Percentiles rank a stretch among this genome's conserved stretches.
Conservation (phyloP, 352 stramenopile genomes). For the Phytophthora uliginosa region DNA sequence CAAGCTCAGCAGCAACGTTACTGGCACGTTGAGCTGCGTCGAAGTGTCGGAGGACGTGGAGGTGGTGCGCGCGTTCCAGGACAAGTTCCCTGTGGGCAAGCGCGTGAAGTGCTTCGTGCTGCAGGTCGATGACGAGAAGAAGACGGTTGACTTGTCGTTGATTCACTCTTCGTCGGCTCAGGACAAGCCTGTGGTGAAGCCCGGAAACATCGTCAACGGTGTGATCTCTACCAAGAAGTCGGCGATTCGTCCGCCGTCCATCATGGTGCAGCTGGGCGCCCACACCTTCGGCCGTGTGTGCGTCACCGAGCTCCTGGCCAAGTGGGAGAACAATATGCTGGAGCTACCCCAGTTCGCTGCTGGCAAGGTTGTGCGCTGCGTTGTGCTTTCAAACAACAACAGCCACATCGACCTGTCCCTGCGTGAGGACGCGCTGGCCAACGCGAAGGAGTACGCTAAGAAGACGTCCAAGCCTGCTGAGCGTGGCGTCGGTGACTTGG, state of each 20-base stretch:
- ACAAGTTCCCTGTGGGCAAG: constrained; percentile 84
- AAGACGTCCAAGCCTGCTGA: constrained; percentile 39
- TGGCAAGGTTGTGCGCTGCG: constrained; percentile 77
- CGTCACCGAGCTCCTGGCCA: constrained; percentile 76
- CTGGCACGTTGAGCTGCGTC: constrained; percentile 66
- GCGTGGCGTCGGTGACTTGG: constrained; percentile 83
- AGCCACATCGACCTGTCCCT: constrained; percentile 84
- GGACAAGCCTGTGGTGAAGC: constrained; percentile 46
- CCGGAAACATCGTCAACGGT: constrained; percentile 72
- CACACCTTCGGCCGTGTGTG: constrained; percentile 87
- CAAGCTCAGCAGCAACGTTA: constrained; percentile 80
- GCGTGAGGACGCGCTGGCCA: constrained; percentile 63
- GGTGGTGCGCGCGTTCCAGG: constrained; percentile 65
- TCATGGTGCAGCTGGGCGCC: constrained; percentile 88
- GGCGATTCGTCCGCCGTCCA: constrained; percentile 75
- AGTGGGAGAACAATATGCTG: constrained; percentile 85
- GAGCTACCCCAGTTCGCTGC: constrained; percentile 67
- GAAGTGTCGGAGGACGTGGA: constrained; percentile 78
- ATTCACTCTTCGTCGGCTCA: constrained; percentile 49
- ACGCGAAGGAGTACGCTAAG: constrained; percentile 67
- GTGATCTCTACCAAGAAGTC: constrained; percentile 81
- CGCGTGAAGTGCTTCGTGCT: constrained; percentile 77
- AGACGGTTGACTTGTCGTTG: constrained; percentile 79
- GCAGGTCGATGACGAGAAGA: constrained; percentile 76
- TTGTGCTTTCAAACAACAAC: constrained; percentile 67